Evolutionary conservation across 768 basidiomycete species (phyloP).

Genomic region (Suillus ampliporus): DNA sequence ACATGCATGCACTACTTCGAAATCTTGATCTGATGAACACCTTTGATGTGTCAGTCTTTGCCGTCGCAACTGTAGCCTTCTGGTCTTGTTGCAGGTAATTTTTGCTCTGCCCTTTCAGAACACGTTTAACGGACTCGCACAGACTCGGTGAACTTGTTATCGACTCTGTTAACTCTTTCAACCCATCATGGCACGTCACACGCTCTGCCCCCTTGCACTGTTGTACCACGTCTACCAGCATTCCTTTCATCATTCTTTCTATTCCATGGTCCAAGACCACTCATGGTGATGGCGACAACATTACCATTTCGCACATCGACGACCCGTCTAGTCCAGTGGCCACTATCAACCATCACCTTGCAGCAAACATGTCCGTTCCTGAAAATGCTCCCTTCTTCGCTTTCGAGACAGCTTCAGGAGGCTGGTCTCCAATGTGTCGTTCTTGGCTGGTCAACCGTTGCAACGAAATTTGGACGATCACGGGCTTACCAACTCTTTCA

Average conservation of each 20-base stretch:
- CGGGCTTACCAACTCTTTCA: not conserved
- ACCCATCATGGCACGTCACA: not conserved
- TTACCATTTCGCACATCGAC: rapidly evolving
- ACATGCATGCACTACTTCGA: not conserved
- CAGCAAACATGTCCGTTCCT: not conserved
- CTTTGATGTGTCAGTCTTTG: not conserved
- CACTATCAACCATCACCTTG: not conserved
- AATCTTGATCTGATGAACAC: not conserved
- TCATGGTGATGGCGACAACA: not conserved
- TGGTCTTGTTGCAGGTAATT: not conserved
- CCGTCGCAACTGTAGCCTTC: not conserved
- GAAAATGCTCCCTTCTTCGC: not conserved
- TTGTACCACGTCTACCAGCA: not conserved
- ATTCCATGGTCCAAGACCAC: not conserved
- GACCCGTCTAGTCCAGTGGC: not conserved
- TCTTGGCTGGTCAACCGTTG: not conserved
- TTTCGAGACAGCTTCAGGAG: not conserved
- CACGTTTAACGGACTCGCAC: too few species aligned
- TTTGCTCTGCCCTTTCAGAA: too few species aligned
- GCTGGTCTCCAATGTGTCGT: not conserved
- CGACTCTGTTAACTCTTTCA: not conserved
- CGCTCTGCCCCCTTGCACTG: too few species aligned
- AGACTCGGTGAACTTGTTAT: not conserved
- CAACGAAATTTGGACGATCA: not conserved
- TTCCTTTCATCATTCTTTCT: rapidly evolving